phyloP scores from a whole-genome alignment of 106 monocot species.

The Platanthera zijinensis region DNA sequence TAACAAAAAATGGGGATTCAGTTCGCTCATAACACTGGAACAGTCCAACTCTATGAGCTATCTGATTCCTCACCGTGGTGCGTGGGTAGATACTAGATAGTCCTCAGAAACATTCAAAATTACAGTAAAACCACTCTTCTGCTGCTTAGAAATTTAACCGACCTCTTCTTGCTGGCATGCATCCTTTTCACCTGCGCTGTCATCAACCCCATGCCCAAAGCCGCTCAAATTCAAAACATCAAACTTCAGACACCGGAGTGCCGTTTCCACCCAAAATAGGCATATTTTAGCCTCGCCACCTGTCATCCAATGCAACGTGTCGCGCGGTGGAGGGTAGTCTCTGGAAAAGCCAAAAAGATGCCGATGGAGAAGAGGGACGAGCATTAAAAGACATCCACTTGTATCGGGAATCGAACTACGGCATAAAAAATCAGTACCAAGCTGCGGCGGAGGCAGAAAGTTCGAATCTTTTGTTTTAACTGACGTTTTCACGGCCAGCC shows the following conservation, averaged over 20 bases:
- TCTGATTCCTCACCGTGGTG: too few relatives aligned
- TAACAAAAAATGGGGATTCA: too few relatives aligned
- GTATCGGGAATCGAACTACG: neutral
- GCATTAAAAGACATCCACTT: neutral
- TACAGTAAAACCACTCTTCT: neutral
- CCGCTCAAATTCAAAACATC: neutral
- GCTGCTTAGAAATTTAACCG: too few relatives aligned
- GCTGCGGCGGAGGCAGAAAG: neutral
- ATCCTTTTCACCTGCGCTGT: neutral
- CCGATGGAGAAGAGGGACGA: neutral
- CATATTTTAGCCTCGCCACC: neutral
- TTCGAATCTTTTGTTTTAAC: neutral
- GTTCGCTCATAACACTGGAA: too few relatives aligned
- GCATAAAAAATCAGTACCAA: neutral
- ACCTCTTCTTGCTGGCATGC: neutral
- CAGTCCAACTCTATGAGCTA: too few relatives aligned
- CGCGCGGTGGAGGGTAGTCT: neutral
- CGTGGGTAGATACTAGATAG: neutral
- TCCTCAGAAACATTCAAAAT: neutral
- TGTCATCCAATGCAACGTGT: neutral
- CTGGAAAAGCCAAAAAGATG: neutral
- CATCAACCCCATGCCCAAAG: neutral
- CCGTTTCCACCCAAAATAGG: neutral
- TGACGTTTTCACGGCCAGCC: neutral
- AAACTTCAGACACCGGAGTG: neutral